A percentile compares a stretch with the other conserved stretches of the same genome.
Evolutionary conservation across 306 rosid species (phyloP).

Genomic region (Pueraria montana): DNA sequence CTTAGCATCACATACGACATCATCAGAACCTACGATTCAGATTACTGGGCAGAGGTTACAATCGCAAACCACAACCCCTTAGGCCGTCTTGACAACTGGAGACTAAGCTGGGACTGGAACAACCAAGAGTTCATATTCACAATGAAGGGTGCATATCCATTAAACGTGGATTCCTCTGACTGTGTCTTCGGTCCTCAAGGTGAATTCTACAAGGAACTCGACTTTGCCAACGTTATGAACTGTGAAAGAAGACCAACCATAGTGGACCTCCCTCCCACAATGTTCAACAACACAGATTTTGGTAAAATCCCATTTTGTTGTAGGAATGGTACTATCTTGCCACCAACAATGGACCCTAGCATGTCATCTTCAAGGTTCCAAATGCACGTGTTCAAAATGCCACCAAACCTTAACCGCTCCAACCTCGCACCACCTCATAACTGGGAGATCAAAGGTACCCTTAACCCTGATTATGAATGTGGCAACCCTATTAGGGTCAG

Average conservation of each 20-base stretch:
- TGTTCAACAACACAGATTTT: conserved; percentile 70
- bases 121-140: conserved; percentile 70
- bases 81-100: conserved; percentile 95
- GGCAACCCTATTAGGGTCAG: conserved; percentile 77
- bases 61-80: conserved; percentile 79
- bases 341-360: conserved; percentile 74
- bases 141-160: conserved; percentile 90
- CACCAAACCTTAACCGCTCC: conserved; percentile 81
- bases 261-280: conserved; percentile 80
- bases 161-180: conserved; percentile 71
- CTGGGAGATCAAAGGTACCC: conserved; percentile 77
- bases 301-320: conserved; percentile 88
- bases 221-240: conserved; percentile 76
- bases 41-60: conserved; percentile 80
- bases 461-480: conserved; percentile 84
- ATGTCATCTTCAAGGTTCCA: conserved; percentile 83
- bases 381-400: conserved; percentile 87
- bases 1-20: conserved; percentile 87
- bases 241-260: conserved; percentile 83
- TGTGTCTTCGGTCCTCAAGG: conserved; percentile 84
- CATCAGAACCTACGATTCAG: conserved; percentile 66
- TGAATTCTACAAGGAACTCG: conserved; percentile 55
- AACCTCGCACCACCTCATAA: conserved; percentile 74
- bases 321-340: conserved; percentile 90
- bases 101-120: conserved; percentile 85